Evolutionary conservation across 352 stramenopile species (phyloP), one percentile per base, ranked within the genome.

Genomic region (Aphanomyces astaci): DNA sequence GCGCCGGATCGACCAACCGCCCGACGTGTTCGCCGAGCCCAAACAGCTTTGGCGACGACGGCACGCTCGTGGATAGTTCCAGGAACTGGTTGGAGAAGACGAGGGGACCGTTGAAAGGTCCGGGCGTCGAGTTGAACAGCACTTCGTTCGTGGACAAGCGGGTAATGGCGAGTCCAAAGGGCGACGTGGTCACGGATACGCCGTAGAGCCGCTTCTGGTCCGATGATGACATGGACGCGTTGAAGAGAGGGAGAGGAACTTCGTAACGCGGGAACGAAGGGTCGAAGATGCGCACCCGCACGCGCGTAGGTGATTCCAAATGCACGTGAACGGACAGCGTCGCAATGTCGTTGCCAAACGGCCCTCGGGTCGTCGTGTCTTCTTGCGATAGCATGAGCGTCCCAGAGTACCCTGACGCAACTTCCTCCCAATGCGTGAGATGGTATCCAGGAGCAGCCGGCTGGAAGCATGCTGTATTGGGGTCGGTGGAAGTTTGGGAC

Each of bases 11-110:
- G 11, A 87, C 62, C 63, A 72, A 75, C 25, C 52, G 32, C 24
- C 76, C 74, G 1, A 74, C 76, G 19, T 86, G 81, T 40, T 95
- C 88, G 3, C 88, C 88, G 10, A 95, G 72, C 13, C 88, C 88
- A 40, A 86, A 96, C 7, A 94, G 66, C 15, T 73, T 76, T 2
- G 73, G 39, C 32, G 73, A 66, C 11, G 32, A 27, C 3, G 57
- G 32, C 19, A 92, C 68, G 40, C 86, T 76, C 1, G 85, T 94
- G 17, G 87, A 94, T 17, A 96, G 68, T 64, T 96, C 86, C 3
- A 96, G 56, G 62, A 87, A 96, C 72, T 96, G 88, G 68, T 96
- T 94, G 59, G 87, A 78, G 64, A 91, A 96, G 25, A 67, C 59
- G 11, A 78, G 30, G 7, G 36, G 36, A 1, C 32, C 57, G 17